Evolutionary conservation across 176 grass and related monocot species (phyloP).

Genomic region (Oryza punctata): DNA sequence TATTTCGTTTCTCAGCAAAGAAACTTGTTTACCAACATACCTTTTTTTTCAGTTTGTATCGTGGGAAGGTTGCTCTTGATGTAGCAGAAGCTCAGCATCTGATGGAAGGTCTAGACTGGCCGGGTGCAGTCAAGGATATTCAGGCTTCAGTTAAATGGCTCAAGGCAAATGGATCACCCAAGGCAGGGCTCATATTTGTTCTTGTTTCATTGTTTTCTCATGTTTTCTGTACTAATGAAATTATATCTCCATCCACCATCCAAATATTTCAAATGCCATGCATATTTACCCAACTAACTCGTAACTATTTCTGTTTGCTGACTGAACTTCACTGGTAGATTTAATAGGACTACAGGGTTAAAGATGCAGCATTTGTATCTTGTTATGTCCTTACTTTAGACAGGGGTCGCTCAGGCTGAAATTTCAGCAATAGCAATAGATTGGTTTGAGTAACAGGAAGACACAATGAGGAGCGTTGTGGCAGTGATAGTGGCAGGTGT

Average conservation of each 20-base stretch:
- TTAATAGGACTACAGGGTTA: neutral
- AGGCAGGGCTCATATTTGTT: conserved; percentile 43
- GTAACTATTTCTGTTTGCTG: neutral
- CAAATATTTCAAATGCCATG: neutral
- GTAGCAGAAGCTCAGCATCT: conserved; percentile 87
- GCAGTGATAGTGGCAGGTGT: no score
- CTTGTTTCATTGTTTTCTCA: neutral
- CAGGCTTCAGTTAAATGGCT: conserved; percentile 94
- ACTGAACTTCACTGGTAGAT: neutral
- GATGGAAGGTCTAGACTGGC: conserved; percentile 88
- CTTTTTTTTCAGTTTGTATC: conserved; percentile 70
- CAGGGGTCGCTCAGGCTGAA: neutral
- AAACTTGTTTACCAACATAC: neutral
- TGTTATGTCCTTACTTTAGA: neutral
- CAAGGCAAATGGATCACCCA: conserved; percentile 83
- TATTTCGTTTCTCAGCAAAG: neutral
- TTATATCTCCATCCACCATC: neutral
- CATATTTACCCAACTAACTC: neutral
- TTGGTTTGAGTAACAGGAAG: neutral
- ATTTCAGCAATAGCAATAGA: neutral
- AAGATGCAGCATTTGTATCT: neutral
- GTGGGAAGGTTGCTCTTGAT: conserved; percentile 88
- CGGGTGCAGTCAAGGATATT: conserved; percentile 85
- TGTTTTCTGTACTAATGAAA: conserved; percentile 8
- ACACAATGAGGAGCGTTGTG: no score